Percentiles rank a stretch among this genome's conserved stretches.
Conservation (phyloP, 2,329 filamentous ascomycete genomes). For the Emergomyces pasteurianus region DNA sequence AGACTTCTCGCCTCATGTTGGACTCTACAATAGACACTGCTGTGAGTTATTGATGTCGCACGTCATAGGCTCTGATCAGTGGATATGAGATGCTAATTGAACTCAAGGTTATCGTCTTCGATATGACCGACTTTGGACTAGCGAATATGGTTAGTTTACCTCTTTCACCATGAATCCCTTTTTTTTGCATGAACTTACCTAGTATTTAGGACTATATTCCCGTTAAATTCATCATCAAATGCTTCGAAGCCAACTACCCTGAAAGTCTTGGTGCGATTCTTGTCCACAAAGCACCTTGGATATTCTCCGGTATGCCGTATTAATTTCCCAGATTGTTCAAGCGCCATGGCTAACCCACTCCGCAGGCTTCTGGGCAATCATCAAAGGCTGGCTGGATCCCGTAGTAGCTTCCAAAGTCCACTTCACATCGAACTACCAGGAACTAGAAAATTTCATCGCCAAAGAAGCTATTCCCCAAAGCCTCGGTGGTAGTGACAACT, state of each 20-base stretch:
- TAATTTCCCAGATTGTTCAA: neutral
- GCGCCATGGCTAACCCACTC: slow-evolving; percentile 1
- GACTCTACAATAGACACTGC: slow-evolving; percentile 77
- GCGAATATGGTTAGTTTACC: slow-evolving; percentile 65
- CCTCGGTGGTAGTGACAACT: slow-evolving; percentile 75
- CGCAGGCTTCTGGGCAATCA: slow-evolving; percentile 85
- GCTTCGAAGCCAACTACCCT: slow-evolving; percentile 97
- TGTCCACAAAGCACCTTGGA: slow-evolving; percentile 92
- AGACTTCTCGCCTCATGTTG: slow-evolving; percentile 79
- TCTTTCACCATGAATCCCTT: slow-evolving; percentile 12
- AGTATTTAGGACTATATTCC: slow-evolving; percentile 66
- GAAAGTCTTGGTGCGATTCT: slow-evolving; percentile 82
- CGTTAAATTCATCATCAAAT: slow-evolving; percentile 99
- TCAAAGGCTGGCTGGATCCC: slow-evolving; percentile 90
- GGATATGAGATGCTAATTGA: slow-evolving; percentile 12
- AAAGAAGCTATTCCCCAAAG: slow-evolving; percentile 63
- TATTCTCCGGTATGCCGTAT: slow-evolving; percentile 64
- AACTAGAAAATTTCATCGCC: slow-evolving; percentile 66
- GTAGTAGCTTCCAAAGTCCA: slow-evolving; percentile 91
- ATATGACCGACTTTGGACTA: slow-evolving; percentile 88
- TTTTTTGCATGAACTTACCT: slow-evolving; percentile 4
- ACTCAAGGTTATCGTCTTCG: slow-evolving; percentile 73
- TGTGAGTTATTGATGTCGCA: slow-evolving; percentile 43
- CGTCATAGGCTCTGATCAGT: slow-evolving; percentile 2
- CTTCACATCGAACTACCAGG: slow-evolving; percentile 72